phyloP scores from a whole-genome alignment of 441 rosid genomes.

The Raphanus hybrid region DNA sequence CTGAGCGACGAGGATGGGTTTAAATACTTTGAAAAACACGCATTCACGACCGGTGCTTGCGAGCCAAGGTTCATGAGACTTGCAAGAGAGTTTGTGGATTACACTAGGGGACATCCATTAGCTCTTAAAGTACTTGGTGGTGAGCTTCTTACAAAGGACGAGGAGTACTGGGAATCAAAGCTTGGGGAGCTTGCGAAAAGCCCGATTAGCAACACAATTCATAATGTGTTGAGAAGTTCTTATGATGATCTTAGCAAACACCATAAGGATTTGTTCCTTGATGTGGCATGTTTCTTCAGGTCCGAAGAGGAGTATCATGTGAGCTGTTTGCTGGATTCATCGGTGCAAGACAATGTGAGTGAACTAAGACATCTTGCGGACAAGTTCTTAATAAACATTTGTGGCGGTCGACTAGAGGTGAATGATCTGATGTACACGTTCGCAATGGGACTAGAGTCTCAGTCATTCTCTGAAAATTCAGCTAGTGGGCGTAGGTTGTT shows the following conservation, averaged over 20 bases:
- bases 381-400: constrained; percentile 26
- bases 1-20: constrained; percentile 19
- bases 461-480: neutral
- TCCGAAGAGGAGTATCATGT: constrained; percentile 28
- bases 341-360: constrained; percentile 12
- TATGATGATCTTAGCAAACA: constrained; percentile 9
- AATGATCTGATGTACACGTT: constrained; percentile 32
- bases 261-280: constrained; percentile 28
- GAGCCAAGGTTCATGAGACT: constrained; percentile 19
- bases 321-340: constrained; percentile 24
- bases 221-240: constrained; percentile 15
- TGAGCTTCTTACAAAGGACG: constrained; percentile 16
- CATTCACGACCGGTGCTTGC: constrained; percentile 14
- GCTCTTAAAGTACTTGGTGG: constrained; percentile 27
- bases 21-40: constrained; percentile 4
- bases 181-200: neutral
- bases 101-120: constrained; percentile 29
- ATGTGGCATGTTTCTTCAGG: constrained; percentile 36
- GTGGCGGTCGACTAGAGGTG: constrained; percentile 19
- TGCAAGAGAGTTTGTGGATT: constrained; percentile 30
- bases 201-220: constrained; percentile 27
- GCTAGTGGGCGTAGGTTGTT: constrained; percentile 10
- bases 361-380: constrained; percentile 21
- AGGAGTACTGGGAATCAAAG: constrained; percentile 24
- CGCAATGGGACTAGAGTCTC: constrained; percentile 31